phyloP scores from a whole-genome alignment of 331 rosid species.

The Ulmus americana region DNA sequence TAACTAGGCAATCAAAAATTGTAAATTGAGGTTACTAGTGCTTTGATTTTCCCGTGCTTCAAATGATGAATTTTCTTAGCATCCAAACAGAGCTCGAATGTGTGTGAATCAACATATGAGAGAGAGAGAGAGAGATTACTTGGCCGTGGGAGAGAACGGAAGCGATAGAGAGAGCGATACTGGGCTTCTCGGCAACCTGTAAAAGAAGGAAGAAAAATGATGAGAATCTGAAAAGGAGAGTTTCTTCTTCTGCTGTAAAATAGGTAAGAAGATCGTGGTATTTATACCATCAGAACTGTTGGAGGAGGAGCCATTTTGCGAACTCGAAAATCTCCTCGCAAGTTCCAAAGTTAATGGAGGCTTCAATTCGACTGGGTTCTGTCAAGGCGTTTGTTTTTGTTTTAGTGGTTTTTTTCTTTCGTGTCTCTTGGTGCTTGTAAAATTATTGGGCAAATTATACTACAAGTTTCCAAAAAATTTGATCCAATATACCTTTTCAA shows the following conservation, averaged over 20 bases:
- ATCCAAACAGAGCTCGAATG: slow-evolving; percentile 7
- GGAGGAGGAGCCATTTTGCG: slow-evolving; percentile 33
- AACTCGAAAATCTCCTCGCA: too few relatives aligned
- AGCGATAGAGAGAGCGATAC: slow-evolving; percentile 85
- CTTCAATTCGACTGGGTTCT: not conserved
- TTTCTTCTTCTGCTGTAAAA: not conserved
- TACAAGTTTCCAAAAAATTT: too few relatives aligned
- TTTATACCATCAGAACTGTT: slow-evolving; percentile 51
- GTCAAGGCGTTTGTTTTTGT: not conserved
- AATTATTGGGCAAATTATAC: too few relatives aligned
- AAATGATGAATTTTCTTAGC: slow-evolving; percentile 4
- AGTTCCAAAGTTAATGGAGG: not conserved
- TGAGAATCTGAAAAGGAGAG: not conserved
- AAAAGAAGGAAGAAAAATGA: slow-evolving; percentile 6
- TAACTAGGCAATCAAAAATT: too few relatives aligned
- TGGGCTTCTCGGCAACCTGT: slow-evolving; percentile 93
- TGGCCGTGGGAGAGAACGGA: slow-evolving; percentile 65
- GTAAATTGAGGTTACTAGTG: not conserved
- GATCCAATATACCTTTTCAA: too few relatives aligned
- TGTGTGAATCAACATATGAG: not conserved
- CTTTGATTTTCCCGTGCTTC: not conserved
- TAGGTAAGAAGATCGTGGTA: not conserved
- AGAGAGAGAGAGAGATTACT: slow-evolving; percentile 32
- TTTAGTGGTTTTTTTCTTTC: too few relatives aligned
- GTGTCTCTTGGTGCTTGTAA: too few relatives aligned